Percentiles rank a stretch among this genome's conserved stretches.
Conservation (phyloP, 2,329 filamentous ascomycete species). For the Diplodia scrobiculata region DNA sequence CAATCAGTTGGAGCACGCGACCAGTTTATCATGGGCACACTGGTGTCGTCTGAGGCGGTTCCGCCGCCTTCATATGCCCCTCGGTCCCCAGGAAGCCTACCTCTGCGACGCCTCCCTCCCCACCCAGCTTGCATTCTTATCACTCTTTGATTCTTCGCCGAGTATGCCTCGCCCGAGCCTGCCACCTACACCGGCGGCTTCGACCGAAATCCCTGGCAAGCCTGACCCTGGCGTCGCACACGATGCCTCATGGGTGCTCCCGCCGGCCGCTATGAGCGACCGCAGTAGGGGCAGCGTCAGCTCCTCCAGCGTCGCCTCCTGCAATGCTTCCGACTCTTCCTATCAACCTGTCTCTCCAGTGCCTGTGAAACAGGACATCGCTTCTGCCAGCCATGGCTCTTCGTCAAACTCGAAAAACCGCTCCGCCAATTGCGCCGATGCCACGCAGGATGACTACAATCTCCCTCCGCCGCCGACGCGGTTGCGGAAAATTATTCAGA, state of each 20-base stretch:
- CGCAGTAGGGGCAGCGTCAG: conserved; percentile 52
- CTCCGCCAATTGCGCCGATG: conserved; percentile 34
- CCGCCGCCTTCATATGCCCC: conserved; percentile 6
- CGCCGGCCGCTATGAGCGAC: conserved; percentile 68
- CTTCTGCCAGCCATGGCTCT: conserved; percentile 34
- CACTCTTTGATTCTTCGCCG: background rate
- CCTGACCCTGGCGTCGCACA: conserved; percentile 17
- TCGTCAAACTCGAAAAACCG: conserved; percentile 35
- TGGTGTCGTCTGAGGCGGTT: background rate
- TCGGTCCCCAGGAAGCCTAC: background rate
- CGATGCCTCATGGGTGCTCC: conserved; percentile 40
- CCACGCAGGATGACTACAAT: conserved; percentile 67
- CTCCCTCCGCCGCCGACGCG: conserved; percentile 90
- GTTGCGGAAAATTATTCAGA: conserved; percentile 95
- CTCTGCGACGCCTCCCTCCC: conserved; percentile 6
- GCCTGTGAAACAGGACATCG: background rate
- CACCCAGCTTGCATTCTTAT: background rate
- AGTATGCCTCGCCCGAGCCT: conserved; percentile 66
- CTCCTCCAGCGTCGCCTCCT: conserved; percentile 49
- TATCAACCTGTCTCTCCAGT: conserved; percentile 52
- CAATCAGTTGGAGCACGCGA: conserved; percentile 28
- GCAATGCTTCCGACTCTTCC: conserved; percentile 55
- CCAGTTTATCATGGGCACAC: conserved; percentile 6
- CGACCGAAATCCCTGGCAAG: conserved; percentile 75
- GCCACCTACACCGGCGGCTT: conserved; percentile 77